These are phyloP conservation scores for Plasmodium blacklocki DNA, from an alignment of 169 alveolate species.

Conservation along the genomic window DNA sequence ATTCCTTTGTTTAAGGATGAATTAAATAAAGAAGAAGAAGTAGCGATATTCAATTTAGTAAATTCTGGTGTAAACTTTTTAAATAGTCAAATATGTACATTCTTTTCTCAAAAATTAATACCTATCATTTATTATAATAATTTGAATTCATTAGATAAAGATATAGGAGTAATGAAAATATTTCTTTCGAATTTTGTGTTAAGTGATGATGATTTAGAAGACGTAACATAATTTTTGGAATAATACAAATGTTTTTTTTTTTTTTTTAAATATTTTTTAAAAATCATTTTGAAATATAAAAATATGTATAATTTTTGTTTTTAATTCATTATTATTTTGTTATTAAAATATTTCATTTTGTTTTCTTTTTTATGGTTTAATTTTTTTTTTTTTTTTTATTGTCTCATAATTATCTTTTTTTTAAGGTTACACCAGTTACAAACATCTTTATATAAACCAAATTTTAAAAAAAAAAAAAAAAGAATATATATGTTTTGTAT, in stretches of 20 bases:
- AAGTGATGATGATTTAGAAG: background rate
- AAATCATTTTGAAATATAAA: background rate
- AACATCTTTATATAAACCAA: too few species aligned
- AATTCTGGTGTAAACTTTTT: constrained; percentile 42
- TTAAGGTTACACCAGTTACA: too few species aligned
- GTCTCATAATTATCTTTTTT: too few species aligned
- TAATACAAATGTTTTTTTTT: background rate
- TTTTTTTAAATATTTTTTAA: background rate
- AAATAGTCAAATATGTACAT: constrained; percentile 22
- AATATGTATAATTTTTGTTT: too few species aligned
- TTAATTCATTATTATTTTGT: too few species aligned
- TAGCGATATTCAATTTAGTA: constrained; percentile 14
- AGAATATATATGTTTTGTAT: too few species aligned
- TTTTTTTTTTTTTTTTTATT: too few species aligned
- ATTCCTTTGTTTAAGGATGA: constrained; percentile 34
- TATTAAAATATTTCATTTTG: too few species aligned
- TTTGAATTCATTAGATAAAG: constrained; percentile 24
- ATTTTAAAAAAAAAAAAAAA: too few species aligned
- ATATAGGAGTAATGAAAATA: constrained; percentile 9
- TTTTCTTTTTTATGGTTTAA: too few species aligned
- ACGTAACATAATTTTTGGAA: background rate
- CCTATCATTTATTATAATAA: constrained; percentile 27
- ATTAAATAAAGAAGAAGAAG: constrained; percentile 29
- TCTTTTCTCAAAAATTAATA: constrained; percentile 47
- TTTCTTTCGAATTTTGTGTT: constrained; percentile 22